Conservation (phyloP, 352 stramenopile species). For the Pythium brachiatum region DNA sequence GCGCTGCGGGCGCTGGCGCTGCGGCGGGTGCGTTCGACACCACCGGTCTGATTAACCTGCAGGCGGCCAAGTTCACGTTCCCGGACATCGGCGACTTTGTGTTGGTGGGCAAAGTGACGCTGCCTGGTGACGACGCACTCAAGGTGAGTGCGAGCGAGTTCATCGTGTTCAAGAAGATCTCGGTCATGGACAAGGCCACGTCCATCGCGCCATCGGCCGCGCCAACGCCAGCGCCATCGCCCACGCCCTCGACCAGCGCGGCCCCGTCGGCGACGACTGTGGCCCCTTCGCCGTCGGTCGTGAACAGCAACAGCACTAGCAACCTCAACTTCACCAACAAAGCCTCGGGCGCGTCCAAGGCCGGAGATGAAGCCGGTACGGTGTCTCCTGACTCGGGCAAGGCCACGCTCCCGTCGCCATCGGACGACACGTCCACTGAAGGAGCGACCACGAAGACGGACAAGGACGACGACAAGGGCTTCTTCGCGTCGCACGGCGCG, state of each 20-base stretch:
- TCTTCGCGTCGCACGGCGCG: slow-evolving; percentile 17
- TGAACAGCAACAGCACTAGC: not conserved
- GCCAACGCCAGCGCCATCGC: slow-evolving; percentile 14
- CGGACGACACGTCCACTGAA: not conserved
- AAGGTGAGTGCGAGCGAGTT: slow-evolving; percentile 57
- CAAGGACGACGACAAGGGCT: slow-evolving; percentile 48
- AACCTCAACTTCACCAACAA: slow-evolving; percentile 11
- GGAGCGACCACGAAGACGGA: slow-evolving; percentile 28
- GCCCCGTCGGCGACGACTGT: slow-evolving; percentile 19
- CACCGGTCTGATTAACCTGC: slow-evolving; percentile 44
- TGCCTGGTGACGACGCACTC: slow-evolving; percentile 45
- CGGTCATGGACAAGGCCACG: slow-evolving; percentile 44
- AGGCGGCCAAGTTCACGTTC: slow-evolving; percentile 49
- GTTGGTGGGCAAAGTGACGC: slow-evolving; percentile 54
- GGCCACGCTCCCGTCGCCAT: not conserved
- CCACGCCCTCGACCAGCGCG: slow-evolving; percentile 7
- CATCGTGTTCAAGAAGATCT: slow-evolving; percentile 66
- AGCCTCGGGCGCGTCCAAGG: not conserved
- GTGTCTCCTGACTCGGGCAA: not conserved
- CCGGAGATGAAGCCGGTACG: slow-evolving; percentile 5
- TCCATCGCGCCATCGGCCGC: slow-evolving; percentile 31
- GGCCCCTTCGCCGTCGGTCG: slow-evolving; percentile 13
- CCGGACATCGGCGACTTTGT: slow-evolving; percentile 54
- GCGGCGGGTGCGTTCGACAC: slow-evolving; percentile 40
- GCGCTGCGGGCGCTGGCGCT: slow-evolving; percentile 33